Conservation (phyloP, 2,329 filamentous ascomycete genomes). For the Dactylellina leptospora region DNA sequence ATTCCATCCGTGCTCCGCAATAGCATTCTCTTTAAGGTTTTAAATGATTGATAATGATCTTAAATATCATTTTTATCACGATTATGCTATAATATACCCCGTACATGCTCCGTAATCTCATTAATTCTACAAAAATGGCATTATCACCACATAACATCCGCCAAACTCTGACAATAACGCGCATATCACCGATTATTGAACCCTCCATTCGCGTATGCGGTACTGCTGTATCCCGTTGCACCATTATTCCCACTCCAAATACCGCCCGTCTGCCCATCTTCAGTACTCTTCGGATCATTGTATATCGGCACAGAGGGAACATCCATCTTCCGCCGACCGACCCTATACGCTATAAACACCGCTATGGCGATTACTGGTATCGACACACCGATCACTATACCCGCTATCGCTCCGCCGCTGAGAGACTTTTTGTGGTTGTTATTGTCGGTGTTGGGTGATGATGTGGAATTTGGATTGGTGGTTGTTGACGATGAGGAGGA, state of each 20-base stretch:
- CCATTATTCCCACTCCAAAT: background rate
- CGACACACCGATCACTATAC: slow-evolving; percentile 37
- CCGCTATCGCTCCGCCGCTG: slow-evolving; percentile 37
- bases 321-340: slow-evolving; percentile 25
- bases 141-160: background rate
- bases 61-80: no score
- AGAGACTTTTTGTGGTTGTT: background rate
- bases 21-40: no score
- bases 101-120: background rate
- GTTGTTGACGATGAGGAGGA: background rate
- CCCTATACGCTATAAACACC: slow-evolving; percentile 30
- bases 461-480: background rate
- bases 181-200: background rate
- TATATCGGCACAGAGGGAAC: slow-evolving; percentile 36
- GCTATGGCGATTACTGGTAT: slow-evolving; percentile 30
- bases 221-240: background rate
- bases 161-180: background rate
- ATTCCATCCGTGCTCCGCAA: no score
- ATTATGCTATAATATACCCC: no score
- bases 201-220: background rate
- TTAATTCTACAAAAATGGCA: background rate
- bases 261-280: slow-evolving; percentile 8
- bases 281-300: slow-evolving; percentile 30
- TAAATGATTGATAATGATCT: no score
- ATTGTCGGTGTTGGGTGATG: background rate